Percentiles rank a stretch among this genome's conserved stretches.
Conservation (phyloP, 2,329 filamentous ascomycete species). For the Hypomyces perniciosus region DNA sequence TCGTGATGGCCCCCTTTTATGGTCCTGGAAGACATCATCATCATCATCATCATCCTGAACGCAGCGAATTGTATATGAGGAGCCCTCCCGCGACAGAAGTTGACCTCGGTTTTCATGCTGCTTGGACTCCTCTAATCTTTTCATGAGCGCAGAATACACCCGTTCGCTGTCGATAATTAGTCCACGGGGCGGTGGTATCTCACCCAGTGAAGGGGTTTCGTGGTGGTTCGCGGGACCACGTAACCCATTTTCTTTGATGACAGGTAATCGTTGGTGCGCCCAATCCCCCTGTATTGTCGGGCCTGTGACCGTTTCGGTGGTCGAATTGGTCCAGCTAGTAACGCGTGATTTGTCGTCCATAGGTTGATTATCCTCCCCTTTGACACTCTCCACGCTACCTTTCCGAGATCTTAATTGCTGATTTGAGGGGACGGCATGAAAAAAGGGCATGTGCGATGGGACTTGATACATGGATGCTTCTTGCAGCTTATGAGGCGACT, state of each 20-base stretch:
- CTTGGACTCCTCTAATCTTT: slow-evolving; percentile 40
- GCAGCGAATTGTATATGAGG: slow-evolving; percentile 27
- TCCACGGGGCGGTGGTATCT: slow-evolving; percentile 11
- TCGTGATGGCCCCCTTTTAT: not conserved
- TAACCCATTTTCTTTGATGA: slow-evolving; percentile 53
- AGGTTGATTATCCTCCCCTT: slow-evolving; percentile 31
- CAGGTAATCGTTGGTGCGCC: slow-evolving; percentile 54
- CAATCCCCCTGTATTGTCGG: slow-evolving; percentile 34
- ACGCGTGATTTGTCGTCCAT: slow-evolving; percentile 56
- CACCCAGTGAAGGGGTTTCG: not conserved
- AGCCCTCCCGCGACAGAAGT: not conserved
- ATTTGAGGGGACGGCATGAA: slow-evolving; percentile 41
- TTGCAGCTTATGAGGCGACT: slow-evolving; percentile 26
- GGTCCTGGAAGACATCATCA: slow-evolving; percentile 27
- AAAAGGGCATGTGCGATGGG: slow-evolving; percentile 42
- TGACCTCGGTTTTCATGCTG: slow-evolving; percentile 6
- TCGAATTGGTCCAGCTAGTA: slow-evolving; percentile 67
- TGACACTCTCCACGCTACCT: slow-evolving; percentile 49
- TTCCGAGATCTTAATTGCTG: slow-evolving; percentile 46
- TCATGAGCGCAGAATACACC: slow-evolving; percentile 60
- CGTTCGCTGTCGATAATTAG: slow-evolving; percentile 47
- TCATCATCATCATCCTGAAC: slow-evolving; percentile 27
- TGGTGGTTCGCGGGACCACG: slow-evolving; percentile 28
- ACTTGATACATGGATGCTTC: slow-evolving; percentile 44
- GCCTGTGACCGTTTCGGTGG: slow-evolving; percentile 48